Base-by-base conservation (phyloP, 2,329 filamentous ascomycete genomes). In the Amauroascus verrucosus region DNA sequence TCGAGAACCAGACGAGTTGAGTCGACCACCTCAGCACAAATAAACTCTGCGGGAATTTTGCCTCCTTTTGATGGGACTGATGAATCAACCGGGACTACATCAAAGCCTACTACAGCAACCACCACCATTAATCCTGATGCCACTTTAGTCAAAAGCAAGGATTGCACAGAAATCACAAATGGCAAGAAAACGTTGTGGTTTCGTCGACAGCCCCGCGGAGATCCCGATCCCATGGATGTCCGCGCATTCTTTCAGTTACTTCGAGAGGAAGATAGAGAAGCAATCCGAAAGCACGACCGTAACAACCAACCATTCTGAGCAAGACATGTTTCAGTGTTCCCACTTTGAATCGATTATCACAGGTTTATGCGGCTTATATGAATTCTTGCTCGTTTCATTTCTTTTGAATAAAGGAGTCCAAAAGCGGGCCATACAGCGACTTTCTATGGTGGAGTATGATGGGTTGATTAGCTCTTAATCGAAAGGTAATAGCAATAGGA, bases 11-110 rank as follows among this genome's bases (percentile, higher is more conserved):
- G 38, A n/a, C 28, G 28, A 14, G 11, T 26, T 16, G 48, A 38
- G 26, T 20, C 38, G 9, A 16, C 26, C 4, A 11, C 37, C 22
- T 16, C 48, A 16, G 3, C 20, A 2, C n/a, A 46, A 14, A 20
- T 28, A 2, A 52, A 28, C 4, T 16, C 41, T 7, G 18, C 38
- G 7, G 65, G 61, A 1, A 62, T 61, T 47, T 55, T 67, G 8
- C 64, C 64, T 33, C 57, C 59, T 14, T 63, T 63, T 48, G 66
- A 67, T 50, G 64, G 65, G 8, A 51, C 61, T n/a, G 60, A 55
- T 16, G 62, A 64, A 44, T 32, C 40, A 20, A 26, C 30, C 14
- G 48, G 32, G 6, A 43, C 37, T 8, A 35, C 18, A 24, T 18
- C 28, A 9, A 48, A 53, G 20, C 22, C 50, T 14, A 52, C 33